These are phyloP conservation scores for Nasturtium officinale DNA, from an alignment of 345 rosid genomes.

Conservation along the genomic window DNA sequence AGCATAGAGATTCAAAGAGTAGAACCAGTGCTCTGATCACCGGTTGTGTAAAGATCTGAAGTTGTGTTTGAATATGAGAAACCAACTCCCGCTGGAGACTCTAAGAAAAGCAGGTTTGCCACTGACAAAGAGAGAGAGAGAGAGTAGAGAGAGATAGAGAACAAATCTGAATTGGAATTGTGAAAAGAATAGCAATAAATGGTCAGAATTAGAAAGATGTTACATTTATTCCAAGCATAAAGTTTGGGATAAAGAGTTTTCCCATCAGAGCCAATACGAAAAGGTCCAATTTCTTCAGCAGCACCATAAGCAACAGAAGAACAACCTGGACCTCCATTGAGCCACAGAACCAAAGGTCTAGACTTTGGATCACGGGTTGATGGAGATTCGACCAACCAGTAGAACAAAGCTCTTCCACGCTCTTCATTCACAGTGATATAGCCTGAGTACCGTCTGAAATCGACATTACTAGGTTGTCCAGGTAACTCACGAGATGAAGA, in stretches of 20 bases:
- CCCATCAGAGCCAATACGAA: constrained; percentile 74
- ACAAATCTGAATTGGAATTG: constrained; percentile 14
- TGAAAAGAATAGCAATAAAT: constrained; percentile 3
- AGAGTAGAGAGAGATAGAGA: not conserved
- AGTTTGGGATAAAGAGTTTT: constrained; percentile 68
- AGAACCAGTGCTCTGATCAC: constrained; percentile 88
- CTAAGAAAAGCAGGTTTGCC: constrained; percentile 90
- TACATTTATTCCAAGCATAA: constrained; percentile 88
- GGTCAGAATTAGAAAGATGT: constrained; percentile 4
- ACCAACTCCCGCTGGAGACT: constrained; percentile 98
- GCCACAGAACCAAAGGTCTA: constrained; percentile 89
- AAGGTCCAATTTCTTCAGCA: constrained; percentile 93
- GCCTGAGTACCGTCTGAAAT: constrained; percentile 80
- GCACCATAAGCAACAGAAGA: constrained; percentile 95
- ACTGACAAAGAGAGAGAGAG: constrained; percentile 44
- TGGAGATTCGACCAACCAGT: constrained; percentile 88
- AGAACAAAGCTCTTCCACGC: constrained; percentile 90
- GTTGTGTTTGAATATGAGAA: constrained; percentile 83
- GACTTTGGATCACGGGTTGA: constrained; percentile 59
- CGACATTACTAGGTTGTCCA: constrained; percentile 78
- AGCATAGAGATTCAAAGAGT: constrained; percentile 10
- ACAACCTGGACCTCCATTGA: constrained; percentile 96
- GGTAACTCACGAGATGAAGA: constrained; percentile 52
- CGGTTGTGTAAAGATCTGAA: constrained; percentile 80
- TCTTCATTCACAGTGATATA: constrained; percentile 72